A percentile compares a stretch with the other conserved stretches of the same genome.
phyloP scores from a whole-genome alignment of 768 basidiomycete genomes.

The Pholiota conissans region DNA sequence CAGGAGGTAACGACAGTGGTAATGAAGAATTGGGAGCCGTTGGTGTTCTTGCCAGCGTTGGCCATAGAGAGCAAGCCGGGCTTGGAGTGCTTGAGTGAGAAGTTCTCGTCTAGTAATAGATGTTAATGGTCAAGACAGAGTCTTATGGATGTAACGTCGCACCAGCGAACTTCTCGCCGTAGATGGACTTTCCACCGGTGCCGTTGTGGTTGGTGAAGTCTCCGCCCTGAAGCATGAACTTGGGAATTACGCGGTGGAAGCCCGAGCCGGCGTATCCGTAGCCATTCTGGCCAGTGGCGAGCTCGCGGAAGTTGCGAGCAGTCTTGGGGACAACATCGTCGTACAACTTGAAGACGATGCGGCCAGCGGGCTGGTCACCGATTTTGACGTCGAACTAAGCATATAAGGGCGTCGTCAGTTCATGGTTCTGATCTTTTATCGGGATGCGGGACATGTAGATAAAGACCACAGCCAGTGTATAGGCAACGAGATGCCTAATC shows the following conservation, averaged over 20 bases:
- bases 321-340: slow-evolving; percentile 79
- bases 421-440: not conserved
- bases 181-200: slow-evolving; percentile 81
- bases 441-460: too few relatives aligned
- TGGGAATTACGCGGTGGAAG: slow-evolving; percentile 85
- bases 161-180: slow-evolving; percentile 69
- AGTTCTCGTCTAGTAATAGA: slow-evolving; percentile 73
- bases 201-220: slow-evolving; percentile 75
- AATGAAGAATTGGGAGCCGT: slow-evolving; percentile 89
- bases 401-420: not conserved
- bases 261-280: slow-evolving; percentile 65
- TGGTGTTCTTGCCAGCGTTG: slow-evolving; percentile 80
- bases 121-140: not conserved
- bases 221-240: slow-evolving; percentile 89
- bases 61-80: slow-evolving; percentile 75
- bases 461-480: not conserved
- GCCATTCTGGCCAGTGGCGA: slow-evolving; percentile 74
- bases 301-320: slow-evolving; percentile 84
- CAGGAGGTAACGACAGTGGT: slow-evolving; percentile 76
- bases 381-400: slow-evolving; percentile 68
- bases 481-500: not conserved
- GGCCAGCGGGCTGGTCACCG: slow-evolving; percentile 38
- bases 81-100: slow-evolving; percentile 70
- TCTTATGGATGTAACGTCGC: slow-evolving; percentile 15
- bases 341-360: slow-evolving; percentile 83